Conservation (phyloP, 2,329 filamentous ascomycete species). For the Tolypocladium paradoxum region DNA sequence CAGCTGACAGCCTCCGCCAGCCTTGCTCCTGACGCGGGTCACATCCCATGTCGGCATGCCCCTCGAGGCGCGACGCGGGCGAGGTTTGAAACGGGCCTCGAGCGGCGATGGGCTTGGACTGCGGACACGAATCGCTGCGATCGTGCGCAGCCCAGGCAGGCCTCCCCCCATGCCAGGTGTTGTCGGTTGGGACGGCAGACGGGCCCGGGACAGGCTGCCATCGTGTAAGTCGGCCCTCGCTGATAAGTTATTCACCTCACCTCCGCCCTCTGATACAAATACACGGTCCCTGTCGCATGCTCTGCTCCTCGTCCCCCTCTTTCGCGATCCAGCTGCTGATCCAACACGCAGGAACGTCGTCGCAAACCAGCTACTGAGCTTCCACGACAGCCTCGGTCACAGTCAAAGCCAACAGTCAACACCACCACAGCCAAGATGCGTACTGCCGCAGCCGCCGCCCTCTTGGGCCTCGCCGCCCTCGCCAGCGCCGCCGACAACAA, state of each 20-base stretch:
- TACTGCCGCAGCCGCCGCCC: neutral
- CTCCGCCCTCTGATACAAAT: neutral
- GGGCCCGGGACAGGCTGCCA: neutral
- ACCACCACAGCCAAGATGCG: slow-evolving; percentile 1
- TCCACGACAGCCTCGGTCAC: neutral
- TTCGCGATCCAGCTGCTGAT: neutral
- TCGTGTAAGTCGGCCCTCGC: neutral
- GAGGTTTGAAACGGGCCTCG: neutral
- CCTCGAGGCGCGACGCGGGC: neutral
- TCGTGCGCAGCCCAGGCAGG: no score
- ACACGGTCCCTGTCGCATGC: neutral
- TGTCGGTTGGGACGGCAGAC: no score
- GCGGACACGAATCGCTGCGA: no score
- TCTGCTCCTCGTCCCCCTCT: neutral
- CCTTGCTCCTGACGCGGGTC: neutral
- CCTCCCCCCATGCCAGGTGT: no score
- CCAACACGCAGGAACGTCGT: neutral
- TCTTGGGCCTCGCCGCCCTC: slow-evolving; percentile 1
- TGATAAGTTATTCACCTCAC: neutral
- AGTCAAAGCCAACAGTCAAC: neutral
- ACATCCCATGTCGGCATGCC: neutral
- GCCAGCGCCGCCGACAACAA: neutral
- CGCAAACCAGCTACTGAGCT: neutral
- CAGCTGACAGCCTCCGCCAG: no score
- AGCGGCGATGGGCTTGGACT: no score